phyloP scores from a whole-genome alignment of 306 rosid genomes.

The Dicorynia guianensis region DNA sequence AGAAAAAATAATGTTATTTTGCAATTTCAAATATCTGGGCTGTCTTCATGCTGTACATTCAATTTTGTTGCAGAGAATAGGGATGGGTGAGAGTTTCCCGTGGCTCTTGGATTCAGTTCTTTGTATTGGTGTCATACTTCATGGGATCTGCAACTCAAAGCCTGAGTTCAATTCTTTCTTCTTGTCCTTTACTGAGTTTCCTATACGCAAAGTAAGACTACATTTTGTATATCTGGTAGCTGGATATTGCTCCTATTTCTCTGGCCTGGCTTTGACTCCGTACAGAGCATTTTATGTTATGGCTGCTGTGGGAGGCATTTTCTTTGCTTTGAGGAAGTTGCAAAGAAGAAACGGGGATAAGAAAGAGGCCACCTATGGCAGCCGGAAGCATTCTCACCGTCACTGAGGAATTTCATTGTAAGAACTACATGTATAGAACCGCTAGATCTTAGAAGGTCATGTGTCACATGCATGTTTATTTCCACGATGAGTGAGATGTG shows the following conservation, averaged over 20 bases:
- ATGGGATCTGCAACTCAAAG: conserved; percentile 74
- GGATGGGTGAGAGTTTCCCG: conserved; percentile 73
- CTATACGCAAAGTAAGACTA: conserved; percentile 58
- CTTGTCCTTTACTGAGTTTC: conserved; percentile 58
- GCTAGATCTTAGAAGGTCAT: conserved; percentile 28
- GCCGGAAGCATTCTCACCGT: conserved; percentile 81
- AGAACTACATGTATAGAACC: conserved; percentile 14
- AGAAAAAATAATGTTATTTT: background rate
- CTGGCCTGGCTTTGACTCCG: conserved; percentile 82
- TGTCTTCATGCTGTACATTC: conserved; percentile 29
- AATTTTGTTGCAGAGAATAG: conserved; percentile 73
- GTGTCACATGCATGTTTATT: conserved; percentile 6
- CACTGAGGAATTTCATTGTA: conserved; percentile 55
- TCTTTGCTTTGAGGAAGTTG: conserved; percentile 60
- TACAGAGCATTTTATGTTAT: conserved; percentile 67
- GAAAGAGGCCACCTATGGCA: conserved; percentile 57
- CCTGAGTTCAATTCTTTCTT: conserved; percentile 72
- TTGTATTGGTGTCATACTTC: conserved; percentile 83
- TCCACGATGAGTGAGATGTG: conserved; percentile 18
- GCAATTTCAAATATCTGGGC: conserved; percentile 31
- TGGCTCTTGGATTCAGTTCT: conserved; percentile 88
- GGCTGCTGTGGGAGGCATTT: conserved; percentile 74
- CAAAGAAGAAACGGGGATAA: conserved; percentile 59
- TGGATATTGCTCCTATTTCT: conserved; percentile 76
- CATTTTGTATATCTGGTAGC: conserved; percentile 71